Conservation (phyloP, 495 filamentous ascomycete species). For the Tuber aestivum region DNA sequence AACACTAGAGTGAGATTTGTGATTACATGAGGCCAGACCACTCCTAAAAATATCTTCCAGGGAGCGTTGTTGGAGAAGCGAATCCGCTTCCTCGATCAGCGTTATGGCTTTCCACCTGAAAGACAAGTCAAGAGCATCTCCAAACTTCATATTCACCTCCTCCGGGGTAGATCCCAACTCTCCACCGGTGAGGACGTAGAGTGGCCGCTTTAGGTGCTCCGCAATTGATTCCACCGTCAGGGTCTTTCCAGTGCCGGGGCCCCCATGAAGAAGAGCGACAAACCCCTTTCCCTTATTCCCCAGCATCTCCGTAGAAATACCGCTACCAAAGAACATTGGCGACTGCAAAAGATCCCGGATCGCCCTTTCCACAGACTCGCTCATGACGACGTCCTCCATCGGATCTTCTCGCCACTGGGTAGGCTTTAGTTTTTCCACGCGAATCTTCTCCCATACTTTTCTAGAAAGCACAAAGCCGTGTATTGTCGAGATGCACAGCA, state of each 20-base stretch:
- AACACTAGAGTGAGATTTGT: background rate
- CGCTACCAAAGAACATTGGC: background rate
- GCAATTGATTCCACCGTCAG: conserved; percentile 19
- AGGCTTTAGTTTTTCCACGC: background rate
- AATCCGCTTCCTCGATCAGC: conserved; percentile 57
- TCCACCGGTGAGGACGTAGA: conserved; percentile 11
- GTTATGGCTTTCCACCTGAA: conserved; percentile 12
- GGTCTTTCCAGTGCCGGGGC: conserved; percentile 19
- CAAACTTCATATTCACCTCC: conserved; percentile 7
- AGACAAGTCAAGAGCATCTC: background rate
- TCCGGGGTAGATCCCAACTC: conserved; percentile 6
- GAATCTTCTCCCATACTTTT: background rate
- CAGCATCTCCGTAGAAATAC: background rate
- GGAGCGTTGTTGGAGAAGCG: conserved; percentile 56
- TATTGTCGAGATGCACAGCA: background rate
- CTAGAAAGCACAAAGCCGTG: background rate
- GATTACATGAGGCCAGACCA: conserved; percentile 6
- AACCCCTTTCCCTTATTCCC: conserved; percentile 22
- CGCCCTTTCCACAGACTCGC: background rate
- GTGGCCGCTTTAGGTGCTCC: conserved; percentile 13
- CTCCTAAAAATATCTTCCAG: conserved; percentile 25
- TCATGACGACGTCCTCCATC: background rate
- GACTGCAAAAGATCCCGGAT: background rate
- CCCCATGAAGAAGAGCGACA: conserved; percentile 16
- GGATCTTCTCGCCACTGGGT: background rate